phyloP scores from a whole-genome alignment of 164 flowering plant genomes.

The Piper betle region DNA sequence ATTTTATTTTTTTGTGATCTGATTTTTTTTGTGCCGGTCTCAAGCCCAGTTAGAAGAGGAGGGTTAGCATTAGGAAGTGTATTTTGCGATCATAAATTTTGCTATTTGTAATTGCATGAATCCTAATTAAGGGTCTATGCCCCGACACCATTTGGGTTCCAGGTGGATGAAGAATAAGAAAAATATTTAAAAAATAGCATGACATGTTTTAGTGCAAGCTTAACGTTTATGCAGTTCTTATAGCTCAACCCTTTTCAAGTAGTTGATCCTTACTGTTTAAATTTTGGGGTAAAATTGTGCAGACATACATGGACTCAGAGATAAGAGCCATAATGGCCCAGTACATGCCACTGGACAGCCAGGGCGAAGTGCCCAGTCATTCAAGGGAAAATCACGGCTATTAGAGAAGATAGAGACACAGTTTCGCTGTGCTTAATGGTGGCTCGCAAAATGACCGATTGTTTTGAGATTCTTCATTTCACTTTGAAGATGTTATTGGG shows the following conservation, averaged over 20 bases:
- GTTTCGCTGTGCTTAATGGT: too few species aligned
- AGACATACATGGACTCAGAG: conserved; percentile 88
- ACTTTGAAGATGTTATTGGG: too few species aligned
- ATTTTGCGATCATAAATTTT: too few species aligned
- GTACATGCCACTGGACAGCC: conserved; percentile 82
- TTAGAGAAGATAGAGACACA: too few species aligned
- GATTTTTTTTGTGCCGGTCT: conserved; percentile 32
- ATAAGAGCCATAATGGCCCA: conserved; percentile 86
- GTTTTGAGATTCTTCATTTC: too few species aligned
- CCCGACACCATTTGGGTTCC: too few species aligned
- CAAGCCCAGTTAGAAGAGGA: conserved; percentile 1
- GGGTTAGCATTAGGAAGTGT: too few species aligned
- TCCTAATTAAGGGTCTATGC: too few species aligned
- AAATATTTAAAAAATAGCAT: not conserved
- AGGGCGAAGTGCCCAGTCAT: conserved; percentile 2
- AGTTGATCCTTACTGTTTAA: conserved; percentile 17
- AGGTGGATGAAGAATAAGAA: too few species aligned
- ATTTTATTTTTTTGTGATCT: not conserved
- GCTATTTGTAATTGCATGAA: too few species aligned
- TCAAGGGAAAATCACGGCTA: too few species aligned
- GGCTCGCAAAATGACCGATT: too few species aligned
- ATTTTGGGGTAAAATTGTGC: conserved; percentile 10
- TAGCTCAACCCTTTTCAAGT: conserved; percentile 51
- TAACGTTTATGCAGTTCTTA: conserved; percentile 49
- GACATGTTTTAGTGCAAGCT: conserved; percentile 36